Base-by-base conservation (phyloP, 257 asterid genomes). In the Solanum sejunctum region DNA sequence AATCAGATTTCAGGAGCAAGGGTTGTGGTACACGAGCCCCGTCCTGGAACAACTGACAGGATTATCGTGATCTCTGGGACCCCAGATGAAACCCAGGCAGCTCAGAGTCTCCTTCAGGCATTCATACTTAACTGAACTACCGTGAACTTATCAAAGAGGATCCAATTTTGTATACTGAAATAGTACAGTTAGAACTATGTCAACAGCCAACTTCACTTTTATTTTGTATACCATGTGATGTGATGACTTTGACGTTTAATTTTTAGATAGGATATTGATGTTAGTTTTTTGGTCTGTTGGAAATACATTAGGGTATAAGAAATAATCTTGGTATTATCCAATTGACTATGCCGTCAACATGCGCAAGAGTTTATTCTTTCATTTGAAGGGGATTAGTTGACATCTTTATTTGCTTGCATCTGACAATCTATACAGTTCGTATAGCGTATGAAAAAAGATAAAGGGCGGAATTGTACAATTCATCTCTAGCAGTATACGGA, bases 81-180 rank as follows among this genome's bases (percentile, higher is more conserved):
- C 21, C 95, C 97, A 6, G 92, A 90, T 82, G 92, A 93, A 88
- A 91, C 93, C 3, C 98, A 89, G 80, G 93, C 92, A 16, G 98
- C 98, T n/a, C 95, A 93, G 89, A 92, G 95, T 91, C 93, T 95
- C 47, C 92, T 95, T 51, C 98, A 95, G 83, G 97, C 98, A 12
- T 93, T 92, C 91, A 89, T 93, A 84, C 88, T 88, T 88, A 5
- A 12, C 92, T 18, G 90, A 90, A 80, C 90, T 89, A 26, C 84
- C 87, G 13, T 83, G 85, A 84, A 51, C 82, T 15, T 26, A 52
- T 11, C 82, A 51, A 26, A 15, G 47, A 26, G 15, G 26, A 54
- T 52, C 47, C 61, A 77, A 51, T 77, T 77, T 77, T 77, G 82
- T 77, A 47, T 6, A 49, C 60, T 75, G 81, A 47, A 75, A 21